phyloP scores from a whole-genome alignment of 371 early-diverging fungal species.

The Mortierella sp. region DNA sequence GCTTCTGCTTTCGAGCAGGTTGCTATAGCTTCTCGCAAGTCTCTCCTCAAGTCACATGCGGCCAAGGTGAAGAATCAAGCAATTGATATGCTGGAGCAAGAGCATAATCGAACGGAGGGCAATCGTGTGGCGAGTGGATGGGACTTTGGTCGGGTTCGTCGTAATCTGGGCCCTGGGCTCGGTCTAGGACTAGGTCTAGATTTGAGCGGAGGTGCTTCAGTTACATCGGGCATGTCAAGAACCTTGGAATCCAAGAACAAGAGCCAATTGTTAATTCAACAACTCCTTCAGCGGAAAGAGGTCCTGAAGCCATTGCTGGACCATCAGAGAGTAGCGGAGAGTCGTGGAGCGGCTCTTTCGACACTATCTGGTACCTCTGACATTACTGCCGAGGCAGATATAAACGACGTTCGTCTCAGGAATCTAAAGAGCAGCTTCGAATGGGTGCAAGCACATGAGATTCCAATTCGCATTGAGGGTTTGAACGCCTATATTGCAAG shows the following conservation, averaged over 20 bases:
- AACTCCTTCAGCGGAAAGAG: conserved; percentile 24
- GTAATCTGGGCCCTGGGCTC: conserved; percentile 4
- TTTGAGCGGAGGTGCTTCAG: background rate
- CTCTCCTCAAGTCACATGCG: background rate
- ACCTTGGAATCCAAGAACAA: conserved; percentile 8
- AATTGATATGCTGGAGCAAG: background rate
- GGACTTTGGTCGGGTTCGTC: conserved; percentile 31
- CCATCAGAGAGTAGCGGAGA: conserved; percentile 1
- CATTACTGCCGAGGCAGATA: background rate
- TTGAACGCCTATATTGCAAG: conserved; percentile 29
- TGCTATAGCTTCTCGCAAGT: conserved; percentile 19
- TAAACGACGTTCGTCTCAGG: conserved; percentile 9
- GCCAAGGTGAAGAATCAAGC: background rate
- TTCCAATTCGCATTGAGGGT: conserved; percentile 41
- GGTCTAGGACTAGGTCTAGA: conserved; percentile 13
- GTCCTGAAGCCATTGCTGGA: conserved; percentile 26
- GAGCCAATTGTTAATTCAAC: conserved; percentile 25
- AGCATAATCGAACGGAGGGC: background rate
- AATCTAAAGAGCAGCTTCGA: conserved; percentile 31
- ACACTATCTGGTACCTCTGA: background rate
- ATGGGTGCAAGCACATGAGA: conserved; percentile 25
- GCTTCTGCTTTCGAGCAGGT: conserved; percentile 46
- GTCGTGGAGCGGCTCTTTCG: background rate
- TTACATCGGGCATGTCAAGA: background rate
- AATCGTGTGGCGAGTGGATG: conserved; percentile 10